phyloP scores from a whole-genome alignment of 2,329 filamentous ascomycete genomes.

The Cladobotryum mycophilum region DNA sequence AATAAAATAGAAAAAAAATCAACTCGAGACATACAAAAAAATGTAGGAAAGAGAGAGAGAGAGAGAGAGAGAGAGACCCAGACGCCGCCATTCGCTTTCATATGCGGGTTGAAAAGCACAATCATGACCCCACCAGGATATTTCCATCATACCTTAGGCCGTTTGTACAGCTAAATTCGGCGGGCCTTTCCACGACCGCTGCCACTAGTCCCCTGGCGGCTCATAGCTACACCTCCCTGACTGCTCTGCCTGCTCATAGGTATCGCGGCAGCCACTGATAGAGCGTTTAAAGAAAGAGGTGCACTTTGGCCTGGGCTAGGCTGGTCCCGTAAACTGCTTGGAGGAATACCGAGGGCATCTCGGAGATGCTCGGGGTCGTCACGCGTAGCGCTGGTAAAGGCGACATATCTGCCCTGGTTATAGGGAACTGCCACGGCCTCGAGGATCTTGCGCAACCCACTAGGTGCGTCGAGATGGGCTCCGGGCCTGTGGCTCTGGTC shows the following conservation, averaged over 20 bases:
- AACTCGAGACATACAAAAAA: constrained; percentile 6
- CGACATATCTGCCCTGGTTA: constrained; percentile 41
- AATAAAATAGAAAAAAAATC: not conserved
- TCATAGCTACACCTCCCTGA: constrained; percentile 50
- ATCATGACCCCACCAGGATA: too few species aligned
- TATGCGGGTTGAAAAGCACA: constrained; percentile 20
- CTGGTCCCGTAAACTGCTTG: constrained; percentile 38
- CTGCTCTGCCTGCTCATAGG: constrained; percentile 54
- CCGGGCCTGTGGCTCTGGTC: constrained; percentile 47
- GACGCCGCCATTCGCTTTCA: constrained; percentile 22
- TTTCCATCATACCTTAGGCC: too few species aligned
- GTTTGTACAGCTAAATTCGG: constrained; percentile 14
- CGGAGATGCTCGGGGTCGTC: constrained; percentile 45
- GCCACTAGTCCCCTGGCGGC: constrained; percentile 44
- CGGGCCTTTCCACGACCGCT: constrained; percentile 44
- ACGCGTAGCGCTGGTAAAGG: constrained; percentile 39
- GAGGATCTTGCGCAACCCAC: constrained; percentile 49
- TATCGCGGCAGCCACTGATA: constrained; percentile 30
- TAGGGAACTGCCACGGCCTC: constrained; percentile 47
- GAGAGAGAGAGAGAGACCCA: constrained; percentile 11
- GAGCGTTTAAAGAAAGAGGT: constrained; percentile 18
- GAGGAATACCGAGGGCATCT: constrained; percentile 43
- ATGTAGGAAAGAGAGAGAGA: constrained; percentile 7
- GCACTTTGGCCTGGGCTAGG: constrained; percentile 21
- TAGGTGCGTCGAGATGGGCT: constrained; percentile 48